phyloP scores from a whole-genome alignment of 768 basidiomycete species.

The Ramaria rubella region DNA sequence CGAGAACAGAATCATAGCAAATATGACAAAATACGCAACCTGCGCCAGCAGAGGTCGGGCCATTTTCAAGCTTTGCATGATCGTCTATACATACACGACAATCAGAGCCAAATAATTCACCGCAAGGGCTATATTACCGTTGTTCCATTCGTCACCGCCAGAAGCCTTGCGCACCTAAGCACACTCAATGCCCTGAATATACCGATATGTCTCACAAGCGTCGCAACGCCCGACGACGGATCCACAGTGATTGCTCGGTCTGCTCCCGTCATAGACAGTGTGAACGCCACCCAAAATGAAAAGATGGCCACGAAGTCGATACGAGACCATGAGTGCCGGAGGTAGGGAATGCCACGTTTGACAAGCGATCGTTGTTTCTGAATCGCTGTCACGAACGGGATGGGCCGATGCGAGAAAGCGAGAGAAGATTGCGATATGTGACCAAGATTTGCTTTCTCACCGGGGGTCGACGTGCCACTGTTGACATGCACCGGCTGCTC shows the following conservation, averaged over 20 bases:
- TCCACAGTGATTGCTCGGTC: conserved; percentile 46
- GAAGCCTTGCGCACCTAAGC: conserved; percentile 69
- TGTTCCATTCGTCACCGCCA: conserved; percentile 88
- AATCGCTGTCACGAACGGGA: conserved; percentile 8
- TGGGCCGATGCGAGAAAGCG: background rate
- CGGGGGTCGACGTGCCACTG: background rate
- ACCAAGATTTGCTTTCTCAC: background rate
- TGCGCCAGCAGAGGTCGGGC: conserved; percentile 85
- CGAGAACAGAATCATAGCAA: conserved; percentile 87
- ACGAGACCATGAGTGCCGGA: conserved; percentile 88
- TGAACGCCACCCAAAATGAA: conserved; percentile 82
- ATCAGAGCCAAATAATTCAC: conserved; percentile 7
- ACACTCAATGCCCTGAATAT: conserved; percentile 87
- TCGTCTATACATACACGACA: conserved; percentile 42
- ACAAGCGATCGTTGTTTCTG: conserved; percentile 6
- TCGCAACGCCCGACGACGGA: background rate
- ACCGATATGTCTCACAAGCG: conserved; percentile 56
- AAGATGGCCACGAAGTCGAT: conserved; percentile 84
- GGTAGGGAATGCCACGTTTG: conserved; percentile 66
- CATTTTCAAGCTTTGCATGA: conserved; percentile 87
- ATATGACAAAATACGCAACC: conserved; percentile 86
- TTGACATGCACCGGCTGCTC: background rate
- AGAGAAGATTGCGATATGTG: background rate
- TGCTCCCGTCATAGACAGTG: conserved; percentile 55
- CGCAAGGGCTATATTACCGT: conserved; percentile 45